These are phyloP conservation scores for Blastobotrys persicus DNA, from an alignment of 1,139 yeast genomes.

Conservation along the genomic window DNA sequence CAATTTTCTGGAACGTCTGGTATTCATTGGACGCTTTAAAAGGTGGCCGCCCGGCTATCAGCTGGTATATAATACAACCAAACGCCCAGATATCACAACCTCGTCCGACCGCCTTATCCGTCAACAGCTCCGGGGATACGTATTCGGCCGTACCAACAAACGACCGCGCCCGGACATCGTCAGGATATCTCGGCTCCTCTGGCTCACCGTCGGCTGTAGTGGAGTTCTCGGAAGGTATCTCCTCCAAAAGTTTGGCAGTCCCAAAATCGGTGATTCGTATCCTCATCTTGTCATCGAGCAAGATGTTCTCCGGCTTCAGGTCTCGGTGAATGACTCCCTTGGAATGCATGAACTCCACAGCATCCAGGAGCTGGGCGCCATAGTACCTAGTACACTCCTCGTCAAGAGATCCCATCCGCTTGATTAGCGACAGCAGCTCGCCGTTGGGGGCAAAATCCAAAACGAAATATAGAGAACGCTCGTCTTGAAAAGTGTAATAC, in stretches of 20 bases:
- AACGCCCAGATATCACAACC: slow-evolving; percentile 95
- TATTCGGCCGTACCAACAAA: slow-evolving; percentile 85
- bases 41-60: slow-evolving; percentile 94
- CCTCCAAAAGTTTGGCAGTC: slow-evolving; percentile 79
- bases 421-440: slow-evolving; percentile 76
- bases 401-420: slow-evolving; percentile 72
- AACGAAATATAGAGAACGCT: slow-evolving; percentile 82
- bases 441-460: slow-evolving; percentile 93
- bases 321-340: slow-evolving; percentile 92
- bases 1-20: slow-evolving; percentile 88
- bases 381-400: slow-evolving; percentile 75
- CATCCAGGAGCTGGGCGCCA: slow-evolving; percentile 78
- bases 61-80: slow-evolving; percentile 90
- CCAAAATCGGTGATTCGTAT: slow-evolving; percentile 97
- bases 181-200: slow-evolving; percentile 36
- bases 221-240: slow-evolving; percentile 28
- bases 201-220: slow-evolving; percentile 43
- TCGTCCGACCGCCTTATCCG: slow-evolving; percentile 79
- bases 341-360: slow-evolving; percentile 76
- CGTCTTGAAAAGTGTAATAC: slow-evolving; percentile 93
- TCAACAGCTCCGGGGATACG: slow-evolving; percentile 90
- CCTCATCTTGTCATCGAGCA: slow-evolving; percentile 76
- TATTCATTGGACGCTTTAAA: slow-evolving; percentile 96
- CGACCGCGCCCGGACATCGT: slow-evolving; percentile 70
- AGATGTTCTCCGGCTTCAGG: slow-evolving; percentile 84